Evolutionary conservation across 2,329 filamentous ascomycete species (phyloP), one percentile per base, ranked within the genome.

Genomic region (Colletotrichum sp.): DNA sequence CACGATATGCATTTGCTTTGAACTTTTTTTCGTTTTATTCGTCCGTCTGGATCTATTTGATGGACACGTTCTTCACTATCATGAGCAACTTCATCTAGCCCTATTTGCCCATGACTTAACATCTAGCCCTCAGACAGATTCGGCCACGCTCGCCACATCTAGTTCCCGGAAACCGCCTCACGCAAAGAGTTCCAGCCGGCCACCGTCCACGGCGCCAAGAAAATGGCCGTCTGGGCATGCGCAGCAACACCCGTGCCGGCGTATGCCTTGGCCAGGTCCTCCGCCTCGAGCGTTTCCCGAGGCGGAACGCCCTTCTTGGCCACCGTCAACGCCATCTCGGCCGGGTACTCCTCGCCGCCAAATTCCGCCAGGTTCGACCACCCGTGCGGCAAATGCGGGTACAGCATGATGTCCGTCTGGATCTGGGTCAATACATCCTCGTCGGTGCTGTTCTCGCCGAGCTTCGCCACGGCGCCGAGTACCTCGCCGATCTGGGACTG

Each of bases 261-360:
- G 87, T 95, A 96, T 7, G 95, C 94, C 78, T 88, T 87, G 3
- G 95, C 92, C 71, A 99, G 84, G 76, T 95, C 94, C 29, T 89
- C 87, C 2, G 95, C 92, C 22, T 90, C 91, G 15, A 98, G 86
- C 3, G 88, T 86, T 0, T 95, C 95, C 67, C 89, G 85, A 0
- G 96, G 96, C 44, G 96, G 94, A 4, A 96, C 92, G 11, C 91
- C 92, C 79, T 93, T 92, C 49, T 91, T 82, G 1, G 96, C 96
- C n/a, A 96, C 95, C 81, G 93, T 90, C 77, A 98, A 88, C 3
- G 96, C 95, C 92, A 98, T 96, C 79, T 95, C 92, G 4, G 95
- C 93, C 0, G 88, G 85, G 71, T 89, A 86, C n/a, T 86, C 85
- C 69, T 87, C 85, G 4, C 89, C 90, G 0, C 89, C 90, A 0